Base-by-base conservation (phyloP, 352 stramenopile genomes). In the Pythium volutum region DNA sequence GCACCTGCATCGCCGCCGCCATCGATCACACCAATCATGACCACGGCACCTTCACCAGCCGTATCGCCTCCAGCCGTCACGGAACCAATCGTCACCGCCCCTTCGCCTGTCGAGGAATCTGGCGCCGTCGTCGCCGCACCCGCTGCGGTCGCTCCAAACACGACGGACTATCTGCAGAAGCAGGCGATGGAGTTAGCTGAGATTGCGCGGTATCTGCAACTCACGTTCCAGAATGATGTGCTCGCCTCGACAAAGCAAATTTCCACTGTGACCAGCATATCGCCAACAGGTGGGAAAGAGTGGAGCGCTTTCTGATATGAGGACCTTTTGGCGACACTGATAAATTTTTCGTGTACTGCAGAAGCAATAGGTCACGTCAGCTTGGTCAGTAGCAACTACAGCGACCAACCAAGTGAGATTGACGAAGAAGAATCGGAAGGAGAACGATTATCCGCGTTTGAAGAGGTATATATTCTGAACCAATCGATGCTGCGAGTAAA, bases 381-480 rank as follows among this genome's bases (percentile, higher is more conserved):
- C 33, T 48, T 54, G 11, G 68, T 60, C 2, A 59, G 55, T 31
- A 69, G 62, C 31, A 70, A 70, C 47, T 70, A 70, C 58, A 74
- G 62, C 33, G 67, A 62, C 20, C 63, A 60, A 26, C 61, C 26
- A 3, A 70, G 50, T n/a, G 58, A 65, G 41, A 36, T 48, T 9
- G 55, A 65, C 12, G 59, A 65, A 26, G 49, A 62, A 39, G 60
- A 70, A 4, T 63, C 29, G 2, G 66, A 73, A 33, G 51, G 39
- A 20, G 84, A 93, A 45, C 71, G 81, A 14, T 54, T 91, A 7
- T 90, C 79, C 0, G 79, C 86, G 50, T 93, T 91, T 51, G 78
- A 90, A 50, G 84, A 74, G 74, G 82, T 92, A 68, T 29, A 66
- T 58, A 7, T 25, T 18, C 14, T 43, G 36, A 10, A 20, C 16